These are phyloP conservation scores for Madurella mycetomatis DNA, from an alignment of 2,329 filamentous ascomycete genomes.

Conservation along the genomic window DNA sequence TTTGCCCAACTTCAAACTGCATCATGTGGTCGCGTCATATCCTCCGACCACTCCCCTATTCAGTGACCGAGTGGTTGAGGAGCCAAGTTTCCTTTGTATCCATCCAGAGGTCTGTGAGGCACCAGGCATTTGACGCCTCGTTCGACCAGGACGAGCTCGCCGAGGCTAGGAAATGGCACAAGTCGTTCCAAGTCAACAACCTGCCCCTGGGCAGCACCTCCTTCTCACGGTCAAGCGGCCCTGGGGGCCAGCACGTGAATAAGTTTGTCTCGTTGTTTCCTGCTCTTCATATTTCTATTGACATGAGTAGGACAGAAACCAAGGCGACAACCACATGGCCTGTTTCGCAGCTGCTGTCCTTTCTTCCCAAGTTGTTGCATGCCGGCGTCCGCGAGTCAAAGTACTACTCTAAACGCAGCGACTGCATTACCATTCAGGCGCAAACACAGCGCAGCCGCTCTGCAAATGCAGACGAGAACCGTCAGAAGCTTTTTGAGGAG, in stretches of 20 bases:
- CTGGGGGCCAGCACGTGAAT: conserved; percentile 59
- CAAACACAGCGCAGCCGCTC: conserved; percentile 50
- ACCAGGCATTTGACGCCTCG: conserved; percentile 35
- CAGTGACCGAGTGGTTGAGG: background rate
- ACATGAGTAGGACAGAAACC: conserved; percentile 49
- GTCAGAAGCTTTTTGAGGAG: conserved; percentile 33
- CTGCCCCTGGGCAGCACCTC: conserved; percentile 50
- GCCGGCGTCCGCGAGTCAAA: conserved; percentile 45
- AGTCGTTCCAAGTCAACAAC: conserved; percentile 38
- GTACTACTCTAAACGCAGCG: conserved; percentile 49
- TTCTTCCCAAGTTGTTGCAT: conserved; percentile 47
- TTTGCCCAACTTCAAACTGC: background rate
- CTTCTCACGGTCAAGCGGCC: conserved; percentile 56
- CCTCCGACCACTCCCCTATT: background rate
- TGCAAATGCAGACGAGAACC: conserved; percentile 52
- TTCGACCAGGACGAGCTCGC: conserved; percentile 48
- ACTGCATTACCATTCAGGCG: conserved; percentile 52
- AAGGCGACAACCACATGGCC: conserved; percentile 54
- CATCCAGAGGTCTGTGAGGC: conserved; percentile 11
- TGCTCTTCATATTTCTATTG: conserved; percentile 1
- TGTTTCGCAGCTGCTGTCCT: conserved; percentile 41
- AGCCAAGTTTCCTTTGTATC: background rate
- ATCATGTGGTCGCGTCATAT: background rate
- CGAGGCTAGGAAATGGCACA: conserved; percentile 50
- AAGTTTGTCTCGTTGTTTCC: conserved; percentile 41